Evolutionary conservation across 257 asterid species (phyloP).

Genomic region (Solanum dulcamara): DNA sequence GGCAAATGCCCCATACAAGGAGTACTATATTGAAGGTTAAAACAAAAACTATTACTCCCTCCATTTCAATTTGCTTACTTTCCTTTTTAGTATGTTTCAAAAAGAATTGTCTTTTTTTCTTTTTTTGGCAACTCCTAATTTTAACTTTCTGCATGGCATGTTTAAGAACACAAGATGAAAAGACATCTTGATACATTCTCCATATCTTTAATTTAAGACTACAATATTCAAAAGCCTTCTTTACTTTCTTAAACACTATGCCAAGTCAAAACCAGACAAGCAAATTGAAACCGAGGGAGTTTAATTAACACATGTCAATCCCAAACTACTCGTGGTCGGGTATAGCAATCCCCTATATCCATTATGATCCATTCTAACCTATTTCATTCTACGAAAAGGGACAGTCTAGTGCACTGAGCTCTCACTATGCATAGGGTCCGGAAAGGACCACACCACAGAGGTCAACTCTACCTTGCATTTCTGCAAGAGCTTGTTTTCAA

Average conservation of each 20-base stretch:
- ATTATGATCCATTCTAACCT: background rate
- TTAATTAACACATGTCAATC: background rate
- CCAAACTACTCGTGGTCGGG: background rate
- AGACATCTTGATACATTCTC: no score
- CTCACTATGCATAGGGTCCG: no score
- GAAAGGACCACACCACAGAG: background rate
- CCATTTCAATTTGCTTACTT: background rate
- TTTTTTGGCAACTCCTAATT: no score
- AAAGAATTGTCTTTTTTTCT: background rate
- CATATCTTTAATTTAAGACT: no score
- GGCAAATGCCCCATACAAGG: background rate
- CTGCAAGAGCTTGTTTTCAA: background rate
- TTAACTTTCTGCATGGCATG: no score
- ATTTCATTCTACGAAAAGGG: background rate
- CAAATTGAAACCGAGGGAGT: background rate
- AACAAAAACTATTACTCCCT: background rate
- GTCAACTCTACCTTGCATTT: background rate
- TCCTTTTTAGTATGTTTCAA: background rate
- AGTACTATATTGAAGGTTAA: background rate
- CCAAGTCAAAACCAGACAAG: no score
- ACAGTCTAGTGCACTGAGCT: background rate
- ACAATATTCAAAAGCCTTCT: no score
- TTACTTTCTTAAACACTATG: background rate
- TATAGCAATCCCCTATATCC: background rate
- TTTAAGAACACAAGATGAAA: background rate